Percentiles rank a stretch among this genome's conserved stretches.
Conservation (phyloP, 2,329 filamentous ascomycete genomes). For the Didymella segeticola region DNA sequence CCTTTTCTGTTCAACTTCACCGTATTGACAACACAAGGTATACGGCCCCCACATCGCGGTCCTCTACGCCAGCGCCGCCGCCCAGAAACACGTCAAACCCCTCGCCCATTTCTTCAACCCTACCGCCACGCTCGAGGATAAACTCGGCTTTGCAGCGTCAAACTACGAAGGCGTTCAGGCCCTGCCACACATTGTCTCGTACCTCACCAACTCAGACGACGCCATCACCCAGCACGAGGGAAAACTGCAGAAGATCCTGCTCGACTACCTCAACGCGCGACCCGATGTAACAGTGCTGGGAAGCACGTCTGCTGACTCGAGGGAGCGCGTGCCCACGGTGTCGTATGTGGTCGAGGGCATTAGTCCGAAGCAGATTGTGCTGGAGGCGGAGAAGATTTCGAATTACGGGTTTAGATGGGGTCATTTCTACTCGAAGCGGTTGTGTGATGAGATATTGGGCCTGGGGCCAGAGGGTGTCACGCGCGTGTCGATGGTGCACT, state of each 20-base stretch:
- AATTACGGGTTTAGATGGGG: conserved; percentile 71
- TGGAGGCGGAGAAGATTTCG: conserved; percentile 65
- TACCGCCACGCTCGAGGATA: conserved; percentile 65
- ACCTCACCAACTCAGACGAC: conserved; percentile 58
- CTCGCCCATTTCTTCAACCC: conserved; percentile 74
- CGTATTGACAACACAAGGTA: conserved; percentile 52
- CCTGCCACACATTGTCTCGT: conserved; percentile 67
- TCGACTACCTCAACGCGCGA: conserved; percentile 64
- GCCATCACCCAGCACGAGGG: conserved; percentile 66
- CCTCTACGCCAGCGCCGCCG: conserved; percentile 68
- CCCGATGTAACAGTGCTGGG: conserved; percentile 66
- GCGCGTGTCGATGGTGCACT: conserved; percentile 75
- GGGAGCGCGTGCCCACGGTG: conserved; percentile 68
- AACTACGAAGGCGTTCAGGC: conserved; percentile 74
- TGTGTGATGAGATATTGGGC: conserved; percentile 65
- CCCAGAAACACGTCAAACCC: conserved; percentile 63
- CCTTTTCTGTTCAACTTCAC: no score
- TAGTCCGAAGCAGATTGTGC: conserved; percentile 65
- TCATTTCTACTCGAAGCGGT: conserved; percentile 70
- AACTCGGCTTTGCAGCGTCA: conserved; percentile 71
- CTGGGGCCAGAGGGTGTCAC: conserved; percentile 68
- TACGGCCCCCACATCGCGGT: conserved; percentile 78
- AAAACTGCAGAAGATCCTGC: conserved; percentile 63
- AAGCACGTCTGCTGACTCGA: conserved; percentile 56
- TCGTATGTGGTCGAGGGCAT: conserved; percentile 68